phyloP scores from a whole-genome alignment of 169 alveolate species.

The Perkinsus chesapeaki region DNA sequence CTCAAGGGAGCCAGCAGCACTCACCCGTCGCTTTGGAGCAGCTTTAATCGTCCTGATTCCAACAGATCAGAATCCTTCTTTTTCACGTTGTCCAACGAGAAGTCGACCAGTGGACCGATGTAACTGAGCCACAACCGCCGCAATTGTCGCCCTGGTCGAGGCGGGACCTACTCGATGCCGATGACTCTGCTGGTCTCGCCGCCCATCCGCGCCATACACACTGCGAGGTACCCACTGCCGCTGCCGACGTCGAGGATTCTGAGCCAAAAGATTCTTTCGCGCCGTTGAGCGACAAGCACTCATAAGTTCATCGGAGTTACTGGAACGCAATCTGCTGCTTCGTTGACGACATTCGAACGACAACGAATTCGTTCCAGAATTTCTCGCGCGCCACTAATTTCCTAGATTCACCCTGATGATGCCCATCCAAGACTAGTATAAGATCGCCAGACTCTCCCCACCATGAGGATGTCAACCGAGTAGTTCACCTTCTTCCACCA shows the following conservation, averaged over 20 bases:
- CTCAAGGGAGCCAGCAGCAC: not conserved
- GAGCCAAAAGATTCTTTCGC: not conserved
- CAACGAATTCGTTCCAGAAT: no score
- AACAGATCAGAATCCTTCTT: slow-evolving; percentile 28
- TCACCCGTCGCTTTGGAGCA: slow-evolving; percentile 58
- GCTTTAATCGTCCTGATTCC: slow-evolving; percentile 21
- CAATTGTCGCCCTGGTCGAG: no score
- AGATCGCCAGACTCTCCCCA: no score
- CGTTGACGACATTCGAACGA: no score
- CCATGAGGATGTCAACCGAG: not conserved
- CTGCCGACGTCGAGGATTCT: slow-evolving; percentile 37
- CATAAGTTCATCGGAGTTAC: no score
- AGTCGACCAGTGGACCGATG: not conserved
- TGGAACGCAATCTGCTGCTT: no score
- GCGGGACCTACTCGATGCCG: slow-evolving; percentile 47
- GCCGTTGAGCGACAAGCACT: no score
- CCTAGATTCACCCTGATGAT: no score
- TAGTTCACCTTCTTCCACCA: not conserved
- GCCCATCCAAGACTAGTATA: no score
- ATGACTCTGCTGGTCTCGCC: slow-evolving; percentile 36
- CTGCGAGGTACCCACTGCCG: slow-evolving; percentile 70
- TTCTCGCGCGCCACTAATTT: no score
- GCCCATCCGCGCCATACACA: slow-evolving; percentile 43
- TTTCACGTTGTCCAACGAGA: slow-evolving; percentile 27
- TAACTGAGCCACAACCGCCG: slow-evolving; percentile 14